Evolutionary conservation across 768 basidiomycete species (phyloP), one percentile per base, ranked within the genome.

Genomic region (Solioccasus polychromus): DNA sequence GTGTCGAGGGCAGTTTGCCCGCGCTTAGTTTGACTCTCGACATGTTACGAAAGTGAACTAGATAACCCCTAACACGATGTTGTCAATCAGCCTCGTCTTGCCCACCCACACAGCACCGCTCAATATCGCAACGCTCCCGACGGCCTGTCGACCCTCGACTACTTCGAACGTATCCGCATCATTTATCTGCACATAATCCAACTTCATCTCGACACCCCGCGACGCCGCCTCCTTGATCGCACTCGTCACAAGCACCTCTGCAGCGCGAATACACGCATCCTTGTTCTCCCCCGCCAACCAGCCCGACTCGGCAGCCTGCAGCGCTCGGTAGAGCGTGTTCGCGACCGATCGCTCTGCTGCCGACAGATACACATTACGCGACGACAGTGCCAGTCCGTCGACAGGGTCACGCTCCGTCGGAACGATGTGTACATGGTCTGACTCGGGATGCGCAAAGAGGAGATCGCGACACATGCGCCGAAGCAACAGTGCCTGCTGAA

Each of bases 141-240:
- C 56, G 5, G 65, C 62, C n/a, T 52, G 52, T 46, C 52, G 55
- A 14, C 65, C 48, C 38, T 72, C 68, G 20, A 94, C 47, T 3
- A 79, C 71, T 18, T 85, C 81, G 52, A 98, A 89, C 38, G 79
- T 85, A 20, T 79, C 71, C 34, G 84, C 74, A 58, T 92, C 81
- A 62, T 95, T 98, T 68, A 97, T 76, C 67, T 92, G 83, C 52
- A 99, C 68, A 60, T 97, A 98, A 60, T 97, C 93, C 52, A 87
- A 59, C 56, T 68, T 71, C 51, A 95, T 64, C 4, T 77, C 70
- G 4, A 88, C 78, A 8, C 64, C 68, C 18, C 62, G 64, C 31
- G 52, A 57, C 8, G 60, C 54, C 8, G 70, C 73, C 35, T 61
- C 55, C 8, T 39, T 51, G 39, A 57, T 58, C 7, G 52, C 62